Base-by-base conservation (phyloP, 345 rosid genomes). In the Isatis tinctoria region DNA sequence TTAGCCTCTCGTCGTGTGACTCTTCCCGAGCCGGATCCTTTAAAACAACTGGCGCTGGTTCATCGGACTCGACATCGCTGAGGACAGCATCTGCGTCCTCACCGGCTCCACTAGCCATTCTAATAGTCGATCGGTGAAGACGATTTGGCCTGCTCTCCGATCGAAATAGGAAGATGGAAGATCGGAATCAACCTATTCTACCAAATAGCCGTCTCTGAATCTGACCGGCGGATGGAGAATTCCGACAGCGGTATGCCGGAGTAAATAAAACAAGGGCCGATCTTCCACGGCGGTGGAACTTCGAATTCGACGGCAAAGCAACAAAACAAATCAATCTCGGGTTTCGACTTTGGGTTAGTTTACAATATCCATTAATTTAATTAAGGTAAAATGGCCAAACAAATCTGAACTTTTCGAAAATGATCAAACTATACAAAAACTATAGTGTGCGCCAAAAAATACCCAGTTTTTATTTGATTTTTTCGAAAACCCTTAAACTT, bases 41-140 rank as follows among this genome's bases (percentile, higher is more conserved):
- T 20, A 81, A 51, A 22, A 76, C 81, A 67, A 87, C 76, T 37
- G 89, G 79, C 48, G 72, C 70, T 70, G 91, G 80, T 65, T 85
- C 96, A n/a, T 92, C 97, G 27, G 80, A 84, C 53, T 90, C 98
- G 39, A 95, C 92, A 78, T 92, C 99, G 80, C 99, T 92, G 69
- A 92, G 90, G 67, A 92, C 88, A 13, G 97, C 85, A 57, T 88
- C 92, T 32, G 81, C 78, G 63, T 89, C 97, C 35, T 86, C 92
- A 13, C 79, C 89, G 72, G 71, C 84, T 48, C 65, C 82, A 37
- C 72, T 84, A 51, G 87, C 72, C 97, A 94, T 90, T 73, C 30
- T 8, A 27, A 24, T 60, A 41, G 45, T 41, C 26, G 54, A 62
- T 70, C 62, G 49, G 47, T 24, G 9, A 72, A 64, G 44, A 57